phyloP scores from a whole-genome alignment of 2,329 filamentous ascomycete genomes.

The Ophiostoma quercus region DNA sequence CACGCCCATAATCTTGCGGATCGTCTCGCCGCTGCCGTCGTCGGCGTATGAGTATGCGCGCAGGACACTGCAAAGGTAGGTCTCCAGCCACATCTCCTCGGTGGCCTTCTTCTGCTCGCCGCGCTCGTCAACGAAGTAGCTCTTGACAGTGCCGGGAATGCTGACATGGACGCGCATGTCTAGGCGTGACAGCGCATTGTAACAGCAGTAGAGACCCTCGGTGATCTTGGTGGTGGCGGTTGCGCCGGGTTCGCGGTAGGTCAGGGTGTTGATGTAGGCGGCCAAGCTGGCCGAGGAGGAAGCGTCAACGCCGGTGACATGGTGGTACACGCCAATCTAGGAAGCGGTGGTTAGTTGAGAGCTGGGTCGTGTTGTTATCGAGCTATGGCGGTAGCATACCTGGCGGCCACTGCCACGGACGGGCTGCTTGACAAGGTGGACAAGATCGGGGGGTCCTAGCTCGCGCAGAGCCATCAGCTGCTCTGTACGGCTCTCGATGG shows the following conservation, averaged over 20 bases:
- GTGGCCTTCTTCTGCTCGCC: slow-evolving; percentile 91
- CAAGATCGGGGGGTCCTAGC: slow-evolving; percentile 89
- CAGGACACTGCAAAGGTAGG: slow-evolving; percentile 90
- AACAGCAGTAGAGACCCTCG: slow-evolving; percentile 94
- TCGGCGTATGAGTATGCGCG: slow-evolving; percentile 96
- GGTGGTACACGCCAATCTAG: slow-evolving; percentile 89
- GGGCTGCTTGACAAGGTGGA: slow-evolving; percentile 80
- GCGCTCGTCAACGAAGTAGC: slow-evolving; percentile 94
- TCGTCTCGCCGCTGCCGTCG: slow-evolving; percentile 86
- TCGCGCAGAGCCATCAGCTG: slow-evolving; percentile 80
- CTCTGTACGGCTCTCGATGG: slow-evolving; percentile 88
- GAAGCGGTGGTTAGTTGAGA: not conserved
- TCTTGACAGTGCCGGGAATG: slow-evolving; percentile 93
- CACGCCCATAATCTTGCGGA: slow-evolving; percentile 96
- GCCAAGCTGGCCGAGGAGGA: slow-evolving; percentile 95
- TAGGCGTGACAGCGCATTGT: slow-evolving; percentile 96
- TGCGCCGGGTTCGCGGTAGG: slow-evolving; percentile 79
- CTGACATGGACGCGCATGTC: slow-evolving; percentile 99
- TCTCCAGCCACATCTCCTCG: slow-evolving; percentile 94
- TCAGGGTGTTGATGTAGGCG: slow-evolving; percentile 96
- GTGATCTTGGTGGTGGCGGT: slow-evolving; percentile 75
- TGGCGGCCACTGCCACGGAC: slow-evolving; percentile 54
- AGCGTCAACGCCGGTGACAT: slow-evolving; percentile 94
- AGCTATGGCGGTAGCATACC: slow-evolving; percentile 33
- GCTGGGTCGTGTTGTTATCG: not conserved